phyloP scores from a whole-genome alignment of 2,329 filamentous ascomycete genomes.

The Calonectria ilicicola region DNA sequence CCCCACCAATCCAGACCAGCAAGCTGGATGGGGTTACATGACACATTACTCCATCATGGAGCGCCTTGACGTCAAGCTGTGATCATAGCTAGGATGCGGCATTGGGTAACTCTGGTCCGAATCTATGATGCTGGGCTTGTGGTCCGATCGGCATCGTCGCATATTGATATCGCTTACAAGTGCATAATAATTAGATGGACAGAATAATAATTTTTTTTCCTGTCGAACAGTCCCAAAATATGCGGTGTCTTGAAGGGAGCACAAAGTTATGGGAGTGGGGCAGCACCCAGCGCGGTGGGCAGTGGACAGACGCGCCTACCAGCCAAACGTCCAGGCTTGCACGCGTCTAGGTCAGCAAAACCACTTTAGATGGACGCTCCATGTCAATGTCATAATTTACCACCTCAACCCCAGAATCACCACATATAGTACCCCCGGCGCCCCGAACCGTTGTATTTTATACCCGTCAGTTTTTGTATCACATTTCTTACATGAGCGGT shows the following conservation, averaged over 20 bases:
- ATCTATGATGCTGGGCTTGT: too few relatives aligned
- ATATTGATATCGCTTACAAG: too few relatives aligned
- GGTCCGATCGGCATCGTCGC: background rate
- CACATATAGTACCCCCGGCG: background rate
- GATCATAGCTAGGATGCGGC: background rate
- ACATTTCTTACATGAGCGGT: conserved; percentile 14
- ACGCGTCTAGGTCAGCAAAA: conserved; percentile 16
- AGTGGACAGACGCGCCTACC: background rate
- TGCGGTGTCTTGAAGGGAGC: too few relatives aligned
- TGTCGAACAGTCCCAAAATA: background rate
- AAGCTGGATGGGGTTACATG: background rate
- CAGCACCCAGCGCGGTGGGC: background rate
- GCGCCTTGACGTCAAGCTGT: background rate
- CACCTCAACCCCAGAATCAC: conserved; percentile 1
- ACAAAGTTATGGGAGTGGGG: background rate
- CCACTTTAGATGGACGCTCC: conserved; percentile 14
- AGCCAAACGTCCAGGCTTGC: background rate
- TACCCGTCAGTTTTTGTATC: conserved; percentile 14
- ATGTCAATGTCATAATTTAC: background rate
- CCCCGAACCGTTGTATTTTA: conserved; percentile 14
- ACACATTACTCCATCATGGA: background rate
- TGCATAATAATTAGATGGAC: background rate
- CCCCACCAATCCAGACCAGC: background rate
- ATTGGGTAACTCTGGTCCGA: background rate
- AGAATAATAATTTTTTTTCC: too few relatives aligned